Evolutionary conservation across 2,329 filamentous ascomycete species (phyloP), one percentile per base, ranked within the genome.

Genomic region (Trichoderma atroviride): DNA sequence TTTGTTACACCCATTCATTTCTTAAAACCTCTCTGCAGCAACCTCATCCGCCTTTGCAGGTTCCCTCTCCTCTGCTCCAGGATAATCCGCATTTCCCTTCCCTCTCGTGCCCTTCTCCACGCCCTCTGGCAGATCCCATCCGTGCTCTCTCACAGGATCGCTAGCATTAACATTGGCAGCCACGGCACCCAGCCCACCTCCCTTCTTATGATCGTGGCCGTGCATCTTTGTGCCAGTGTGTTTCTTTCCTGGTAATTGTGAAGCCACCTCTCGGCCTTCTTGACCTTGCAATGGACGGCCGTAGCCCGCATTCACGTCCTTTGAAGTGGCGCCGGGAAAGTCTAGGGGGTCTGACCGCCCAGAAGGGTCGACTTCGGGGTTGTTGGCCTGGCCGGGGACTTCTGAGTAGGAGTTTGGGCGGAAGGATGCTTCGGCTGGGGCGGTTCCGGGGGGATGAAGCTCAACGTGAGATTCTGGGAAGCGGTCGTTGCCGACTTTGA

Each of bases 401-500:
- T 82, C 80, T 37, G 72, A 71, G 19, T 74, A 70, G 1, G 81
- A 74, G 60, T 82, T 78, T 13, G 84, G 83, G 52, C 78, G 73
- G 75, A 80, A 83, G 11, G 78, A 80, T 66, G 77, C 61, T 63
- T 81, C 76, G 16, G 70, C 70, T 3, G 91, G 91, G 0, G 91
- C 91, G 4, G 87, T 86, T 70, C 91, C 91, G 0, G 89, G 79
- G 0, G 89, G 84, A 43, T 88, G 79, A 1, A 84, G 85, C 77
- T 93, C 73, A 29, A 87, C 85, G 74, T 85, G 82, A 82, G 91
- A 93, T 75, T 91, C 90, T 24, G 88, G 88, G 14, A 79, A 76
- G 29, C 81, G 80, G 65, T 90, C 88, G 73, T 88, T 87, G 74
- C 86, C 86, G 69, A 88, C 84, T 71, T 87, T 84, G 73, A 84